phyloP scores from a whole-genome alignment of 2,329 filamentous ascomycete genomes.

The Leptographium lundbergii region DNA sequence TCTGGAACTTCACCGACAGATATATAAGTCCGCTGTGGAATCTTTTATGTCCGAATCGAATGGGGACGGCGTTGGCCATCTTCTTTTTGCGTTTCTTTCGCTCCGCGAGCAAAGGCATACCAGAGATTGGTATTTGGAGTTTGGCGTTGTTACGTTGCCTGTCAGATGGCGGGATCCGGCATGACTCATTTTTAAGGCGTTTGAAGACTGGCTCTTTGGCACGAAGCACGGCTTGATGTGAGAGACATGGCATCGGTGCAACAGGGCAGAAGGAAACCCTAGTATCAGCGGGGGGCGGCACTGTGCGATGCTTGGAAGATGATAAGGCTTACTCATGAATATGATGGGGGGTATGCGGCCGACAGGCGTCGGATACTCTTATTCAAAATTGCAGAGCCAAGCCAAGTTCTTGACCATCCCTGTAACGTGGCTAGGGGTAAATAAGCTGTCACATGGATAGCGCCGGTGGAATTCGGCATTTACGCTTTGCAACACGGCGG shows the following conservation, averaged over 20 bases:
- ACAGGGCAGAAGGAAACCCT: background rate
- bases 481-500: background rate
- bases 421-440: background rate
- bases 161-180: background rate
- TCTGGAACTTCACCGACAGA: background rate
- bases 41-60: background rate
- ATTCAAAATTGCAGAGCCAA: background rate
- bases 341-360: background rate
- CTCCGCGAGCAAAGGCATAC: background rate
- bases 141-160: background rate
- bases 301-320: background rate
- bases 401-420: background rate
- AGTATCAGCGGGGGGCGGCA: background rate
- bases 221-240: background rate
- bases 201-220: conserved; percentile 3
- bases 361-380: background rate
- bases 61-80: background rate
- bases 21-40: background rate
- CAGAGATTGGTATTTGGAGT: background rate
- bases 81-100: background rate
- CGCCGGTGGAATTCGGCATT: background rate
- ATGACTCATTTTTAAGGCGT: conserved; percentile 1
- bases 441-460: background rate
- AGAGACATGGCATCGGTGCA: background rate
- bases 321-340: background rate